Conservation (phyloP, 2,329 filamentous ascomycete genomes). For the Exophiala sp. region DNA sequence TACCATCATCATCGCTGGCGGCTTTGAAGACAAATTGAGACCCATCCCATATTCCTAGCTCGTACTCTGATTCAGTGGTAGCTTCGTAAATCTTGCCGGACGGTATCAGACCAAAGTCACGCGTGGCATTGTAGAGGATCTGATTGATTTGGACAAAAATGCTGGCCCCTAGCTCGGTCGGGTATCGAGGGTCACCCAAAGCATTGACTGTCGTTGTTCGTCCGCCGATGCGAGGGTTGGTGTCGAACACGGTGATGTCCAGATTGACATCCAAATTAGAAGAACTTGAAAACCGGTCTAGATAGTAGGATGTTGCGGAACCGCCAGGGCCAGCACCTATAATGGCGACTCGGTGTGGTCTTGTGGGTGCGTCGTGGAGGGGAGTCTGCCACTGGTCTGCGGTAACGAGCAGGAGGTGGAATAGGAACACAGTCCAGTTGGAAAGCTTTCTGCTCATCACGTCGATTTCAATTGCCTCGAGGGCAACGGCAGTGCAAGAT, state of each 20-base stretch:
- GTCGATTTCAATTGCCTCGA: conserved; percentile 2
- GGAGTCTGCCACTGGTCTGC: conserved; percentile 4
- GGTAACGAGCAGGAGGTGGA: conserved; percentile 1
- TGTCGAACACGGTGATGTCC: conserved; percentile 86
- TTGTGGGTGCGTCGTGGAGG: conserved; percentile 3
- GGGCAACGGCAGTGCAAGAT: background rate
- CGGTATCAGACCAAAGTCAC: conserved; percentile 62
- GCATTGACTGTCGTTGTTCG: conserved; percentile 78
- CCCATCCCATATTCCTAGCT: conserved; percentile 81
- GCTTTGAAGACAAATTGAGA: conserved; percentile 63
- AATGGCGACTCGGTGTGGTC: conserved; percentile 24
- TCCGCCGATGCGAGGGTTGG: conserved; percentile 69
- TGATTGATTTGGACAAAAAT: conserved; percentile 84
- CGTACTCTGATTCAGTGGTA: conserved; percentile 40
- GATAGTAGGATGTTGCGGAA: conserved; percentile 76
- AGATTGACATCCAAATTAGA: conserved; percentile 51
- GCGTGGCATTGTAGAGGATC: conserved; percentile 69
- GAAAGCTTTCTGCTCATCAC: conserved; percentile 5
- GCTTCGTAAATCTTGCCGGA: conserved; percentile 46
- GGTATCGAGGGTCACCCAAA: conserved; percentile 59
- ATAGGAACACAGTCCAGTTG: background rate
- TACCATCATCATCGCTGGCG: conserved; percentile 47
- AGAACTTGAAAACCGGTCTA: conserved; percentile 63
- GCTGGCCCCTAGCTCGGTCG: conserved; percentile 81
- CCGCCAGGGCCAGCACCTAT: conserved; percentile 79